Evolutionary conservation across 2,329 filamentous ascomycete species (phyloP).

Genomic region (Beauveria asiatica): DNA sequence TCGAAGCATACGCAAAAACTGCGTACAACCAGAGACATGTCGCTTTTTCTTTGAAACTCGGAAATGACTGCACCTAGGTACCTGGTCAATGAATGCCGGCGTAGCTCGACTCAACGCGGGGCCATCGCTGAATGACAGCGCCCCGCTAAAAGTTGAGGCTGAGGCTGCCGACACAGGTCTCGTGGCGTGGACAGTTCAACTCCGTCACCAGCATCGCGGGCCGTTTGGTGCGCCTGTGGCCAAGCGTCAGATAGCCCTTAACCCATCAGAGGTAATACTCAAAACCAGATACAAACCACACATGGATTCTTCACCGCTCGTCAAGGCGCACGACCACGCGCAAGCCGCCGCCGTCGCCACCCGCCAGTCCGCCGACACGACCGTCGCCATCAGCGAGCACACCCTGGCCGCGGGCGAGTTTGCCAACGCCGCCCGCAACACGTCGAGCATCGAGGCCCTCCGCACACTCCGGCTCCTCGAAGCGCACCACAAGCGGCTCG

Average conservation of each 20-base stretch:
- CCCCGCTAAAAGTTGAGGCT: slow-evolving; percentile 4
- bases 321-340: slow-evolving; percentile 79
- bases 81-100: background rate
- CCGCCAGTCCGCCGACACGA: slow-evolving; percentile 64
- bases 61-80: background rate
- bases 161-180: background rate
- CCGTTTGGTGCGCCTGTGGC: slow-evolving; percentile 4
- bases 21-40: background rate
- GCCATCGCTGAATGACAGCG: background rate
- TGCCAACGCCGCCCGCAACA: slow-evolving; percentile 68
- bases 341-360: slow-evolving; percentile 75
- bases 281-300: background rate
- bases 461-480: slow-evolving; percentile 80
- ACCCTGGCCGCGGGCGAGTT: slow-evolving; percentile 83
- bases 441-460: slow-evolving; percentile 61
- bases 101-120: background rate
- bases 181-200: background rate
- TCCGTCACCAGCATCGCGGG: slow-evolving; percentile 3
- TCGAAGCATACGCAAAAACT: background rate
- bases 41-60: too few relatives aligned
- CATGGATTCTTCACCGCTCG: slow-evolving; percentile 31
- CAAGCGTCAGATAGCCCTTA: background rate
- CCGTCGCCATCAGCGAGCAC: slow-evolving; percentile 79
- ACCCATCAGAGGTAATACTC: too few relatives aligned
- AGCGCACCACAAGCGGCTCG: slow-evolving; percentile 76